These are phyloP conservation scores for Botrytis tulipae DNA, from an alignment of 2,329 filamentous ascomycete genomes.

Conservation along the genomic window DNA sequence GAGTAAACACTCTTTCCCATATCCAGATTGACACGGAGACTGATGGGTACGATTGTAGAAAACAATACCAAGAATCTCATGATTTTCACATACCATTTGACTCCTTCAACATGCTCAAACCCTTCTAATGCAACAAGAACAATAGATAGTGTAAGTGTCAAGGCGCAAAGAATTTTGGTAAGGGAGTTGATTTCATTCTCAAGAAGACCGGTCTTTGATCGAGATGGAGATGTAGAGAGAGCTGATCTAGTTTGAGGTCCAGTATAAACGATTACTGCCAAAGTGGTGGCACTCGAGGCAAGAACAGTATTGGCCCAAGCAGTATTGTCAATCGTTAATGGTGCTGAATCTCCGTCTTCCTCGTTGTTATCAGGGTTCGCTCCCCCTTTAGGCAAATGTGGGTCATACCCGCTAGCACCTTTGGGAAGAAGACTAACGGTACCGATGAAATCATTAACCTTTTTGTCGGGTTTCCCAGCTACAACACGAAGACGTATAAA, in stretches of 20 bases:
- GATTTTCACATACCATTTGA: constrained; percentile 91
- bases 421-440: constrained; percentile 72
- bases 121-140: constrained; percentile 85
- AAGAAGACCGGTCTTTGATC: constrained; percentile 89
- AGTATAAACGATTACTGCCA: constrained; percentile 91
- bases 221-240: constrained; percentile 84
- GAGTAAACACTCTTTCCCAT: constrained; percentile 97
- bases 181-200: constrained; percentile 97
- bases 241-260: constrained; percentile 92
- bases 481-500: constrained; percentile 69
- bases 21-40: constrained; percentile 91
- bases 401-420: constrained; percentile 49
- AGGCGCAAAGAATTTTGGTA: constrained; percentile 89
- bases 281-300: constrained; percentile 83
- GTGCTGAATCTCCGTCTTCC: constrained; percentile 55
- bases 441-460: constrained; percentile 93
- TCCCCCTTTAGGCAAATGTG: constrained; percentile 38
- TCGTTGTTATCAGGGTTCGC: constrained; percentile 34
- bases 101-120: constrained; percentile 64
- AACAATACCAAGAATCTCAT: constrained; percentile 98
- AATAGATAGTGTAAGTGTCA: constrained; percentile 83
- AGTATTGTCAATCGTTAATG: constrained; percentile 92
- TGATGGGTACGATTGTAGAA: constrained; percentile 98
- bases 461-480: constrained; percentile 87
- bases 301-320: constrained; percentile 98